These are phyloP conservation scores for Echinochloa phyllopogon DNA, from an alignment of 176 grass and related monocot genomes.

Conservation along the genomic window DNA sequence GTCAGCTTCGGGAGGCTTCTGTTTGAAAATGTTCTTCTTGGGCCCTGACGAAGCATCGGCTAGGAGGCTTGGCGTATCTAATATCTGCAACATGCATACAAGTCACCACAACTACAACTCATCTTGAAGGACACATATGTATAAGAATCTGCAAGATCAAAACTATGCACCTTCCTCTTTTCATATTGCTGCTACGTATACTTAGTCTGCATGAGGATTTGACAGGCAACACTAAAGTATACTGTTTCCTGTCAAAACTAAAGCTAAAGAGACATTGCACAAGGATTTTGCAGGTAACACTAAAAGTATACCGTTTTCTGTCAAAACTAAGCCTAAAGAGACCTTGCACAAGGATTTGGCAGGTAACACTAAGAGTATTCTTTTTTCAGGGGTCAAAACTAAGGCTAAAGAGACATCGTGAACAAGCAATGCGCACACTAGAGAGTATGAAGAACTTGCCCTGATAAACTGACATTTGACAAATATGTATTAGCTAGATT, in stretches of 20 bases:
- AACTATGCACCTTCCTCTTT: background rate
- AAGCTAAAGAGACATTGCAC: background rate
- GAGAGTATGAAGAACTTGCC: background rate
- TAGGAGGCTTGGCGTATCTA: constrained; percentile 91
- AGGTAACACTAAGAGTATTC: background rate
- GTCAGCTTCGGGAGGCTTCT: constrained; percentile 72
- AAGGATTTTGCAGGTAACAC: background rate
- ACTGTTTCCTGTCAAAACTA: background rate
- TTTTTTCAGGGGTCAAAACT: background rate
- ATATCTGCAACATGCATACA: constrained; percentile 51
- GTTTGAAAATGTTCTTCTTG: constrained; percentile 97
- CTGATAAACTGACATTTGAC: background rate
- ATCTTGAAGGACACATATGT: background rate
- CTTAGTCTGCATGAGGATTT: background rate
- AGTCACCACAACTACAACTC: background rate
- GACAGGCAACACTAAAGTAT: background rate
- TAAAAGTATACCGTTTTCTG: too few species aligned
- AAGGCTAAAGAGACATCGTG: background rate
- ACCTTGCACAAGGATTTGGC: background rate
- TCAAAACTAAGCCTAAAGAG: too few species aligned
- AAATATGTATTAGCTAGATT: background rate
- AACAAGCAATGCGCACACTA: background rate
- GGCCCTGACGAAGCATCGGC: constrained; percentile 71
- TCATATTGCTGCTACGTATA: background rate
- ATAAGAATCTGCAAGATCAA: background rate